A percentile compares a stretch with the other conserved stretches of the same genome.
phyloP scores from a whole-genome alignment of 176 grass and related monocot genomes.

The Lolium rigidum region DNA sequence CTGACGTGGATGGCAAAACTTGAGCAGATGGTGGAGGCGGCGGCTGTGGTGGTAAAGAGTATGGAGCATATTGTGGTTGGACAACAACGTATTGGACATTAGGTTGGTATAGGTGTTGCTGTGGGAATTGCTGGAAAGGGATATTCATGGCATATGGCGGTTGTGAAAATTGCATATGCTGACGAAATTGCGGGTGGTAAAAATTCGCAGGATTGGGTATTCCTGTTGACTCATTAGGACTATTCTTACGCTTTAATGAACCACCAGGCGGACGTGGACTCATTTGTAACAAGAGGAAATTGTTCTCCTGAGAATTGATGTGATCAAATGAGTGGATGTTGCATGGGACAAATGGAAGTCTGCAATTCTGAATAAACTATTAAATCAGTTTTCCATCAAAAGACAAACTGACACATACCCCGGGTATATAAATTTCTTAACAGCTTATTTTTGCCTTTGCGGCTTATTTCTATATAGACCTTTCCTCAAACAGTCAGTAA shows the following conservation, averaged over 20 bases:
- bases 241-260: conserved; percentile 13
- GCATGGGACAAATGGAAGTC: not conserved
- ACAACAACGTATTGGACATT: conserved; percentile 51
- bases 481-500: not conserved
- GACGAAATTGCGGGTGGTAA: conserved; percentile 33
- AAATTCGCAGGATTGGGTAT: conserved; percentile 21
- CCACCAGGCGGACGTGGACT: conserved; percentile 1
- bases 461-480: not conserved
- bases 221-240: not conserved
- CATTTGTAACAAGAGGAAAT: conserved; percentile 33
- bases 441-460: not conserved
- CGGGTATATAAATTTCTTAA: not conserved
- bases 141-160: conserved; percentile 38
- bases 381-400: not conserved
- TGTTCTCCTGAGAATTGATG: not conserved
- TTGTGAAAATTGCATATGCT: conserved; percentile 42
- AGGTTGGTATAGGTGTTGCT: conserved; percentile 29
- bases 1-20: conserved; percentile 25
- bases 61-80: conserved; percentile 52
- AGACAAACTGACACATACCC: conserved; percentile 3
- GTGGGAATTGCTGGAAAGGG: conserved; percentile 36
- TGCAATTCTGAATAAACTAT: not conserved
- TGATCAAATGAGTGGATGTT: conserved; percentile 19
- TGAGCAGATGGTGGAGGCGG: conserved; percentile 11
- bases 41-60: conserved; percentile 14